These are phyloP conservation scores for Fusarium torulosum DNA, from an alignment of 2,329 filamentous ascomycete genomes.

Conservation along the genomic window DNA sequence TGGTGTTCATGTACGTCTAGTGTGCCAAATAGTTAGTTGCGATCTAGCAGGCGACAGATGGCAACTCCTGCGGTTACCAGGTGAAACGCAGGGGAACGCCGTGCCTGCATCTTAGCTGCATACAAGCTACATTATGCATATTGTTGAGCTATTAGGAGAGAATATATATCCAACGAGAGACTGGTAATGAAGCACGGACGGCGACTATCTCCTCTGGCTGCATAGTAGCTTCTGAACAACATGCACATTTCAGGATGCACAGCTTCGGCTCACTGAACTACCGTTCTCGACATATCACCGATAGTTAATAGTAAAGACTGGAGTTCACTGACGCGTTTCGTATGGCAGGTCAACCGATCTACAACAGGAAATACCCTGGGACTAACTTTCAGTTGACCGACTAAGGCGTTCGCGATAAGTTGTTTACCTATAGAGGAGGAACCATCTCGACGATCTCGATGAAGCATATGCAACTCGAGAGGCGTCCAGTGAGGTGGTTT, in stretches of 20 bases:
- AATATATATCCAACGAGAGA: not conserved
- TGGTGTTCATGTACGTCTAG: slow-evolving; percentile 12
- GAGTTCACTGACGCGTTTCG: not conserved
- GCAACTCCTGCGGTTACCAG: not conserved
- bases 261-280: not conserved
- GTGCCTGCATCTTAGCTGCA: slow-evolving; percentile 24
- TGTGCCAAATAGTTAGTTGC: slow-evolving; percentile 26
- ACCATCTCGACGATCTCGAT: slow-evolving; percentile 11
- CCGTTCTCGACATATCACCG: not conserved
- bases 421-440: not conserved
- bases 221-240: not conserved
- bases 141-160: slow-evolving; percentile 7
- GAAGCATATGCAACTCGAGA: not conserved
- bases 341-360: not conserved
- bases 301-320: not conserved
- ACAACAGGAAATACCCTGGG: not conserved
- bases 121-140: slow-evolving; percentile 5
- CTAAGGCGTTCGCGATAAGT: not conserved
- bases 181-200: not conserved
- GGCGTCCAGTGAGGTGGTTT: slow-evolving; percentile 8
- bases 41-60: slow-evolving; percentile 10
- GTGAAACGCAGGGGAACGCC: slow-evolving; percentile 12
- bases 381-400: not conserved
- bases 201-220: not conserved
- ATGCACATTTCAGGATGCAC: not conserved